Percentiles rank a stretch among this genome's conserved stretches.
Conservation (phyloP, 1,284 basidiomycete species). For the Pseudozyma hubeiensis region DNA sequence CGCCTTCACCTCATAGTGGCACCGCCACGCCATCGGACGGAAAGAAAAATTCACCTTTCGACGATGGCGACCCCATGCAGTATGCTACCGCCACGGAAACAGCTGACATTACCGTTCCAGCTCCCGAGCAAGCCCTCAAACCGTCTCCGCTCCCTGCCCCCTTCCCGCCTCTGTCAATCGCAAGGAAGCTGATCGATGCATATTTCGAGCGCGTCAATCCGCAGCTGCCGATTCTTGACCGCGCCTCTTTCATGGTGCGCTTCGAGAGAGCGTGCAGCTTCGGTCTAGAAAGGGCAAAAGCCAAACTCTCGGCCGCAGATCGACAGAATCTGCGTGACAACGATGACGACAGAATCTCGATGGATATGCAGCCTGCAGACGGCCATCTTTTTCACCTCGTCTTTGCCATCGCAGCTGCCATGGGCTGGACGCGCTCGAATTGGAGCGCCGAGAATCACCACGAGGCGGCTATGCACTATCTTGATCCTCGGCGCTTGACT, state of each 20-base stretch:
- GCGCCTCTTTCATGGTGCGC: constrained; percentile 35
- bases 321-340: constrained; percentile 9
- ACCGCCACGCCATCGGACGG: constrained; percentile 34
- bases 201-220: constrained; percentile 53
- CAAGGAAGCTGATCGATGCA: constrained; percentile 48
- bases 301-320: constrained; percentile 25
- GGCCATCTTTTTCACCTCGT: constrained; percentile 54
- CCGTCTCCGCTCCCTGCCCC: constrained; percentile 44
- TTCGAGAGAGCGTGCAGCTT: constrained; percentile 41
- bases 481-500: constrained; percentile 33
- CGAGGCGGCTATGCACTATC: constrained; percentile 52
- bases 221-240: constrained; percentile 45
- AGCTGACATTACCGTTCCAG: constrained; percentile 47
- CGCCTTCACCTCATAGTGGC: constrained; percentile 29
- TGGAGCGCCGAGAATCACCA: constrained; percentile 52
- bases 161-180: constrained; percentile 45
- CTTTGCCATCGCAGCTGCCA: constrained; percentile 50
- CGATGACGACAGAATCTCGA: constrained; percentile 39
- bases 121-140: constrained; percentile 45
- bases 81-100: constrained; percentile 50
- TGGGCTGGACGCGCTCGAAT: constrained; percentile 45
- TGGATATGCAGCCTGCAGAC: constrained; percentile 49
- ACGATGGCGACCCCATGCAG: constrained; percentile 50
- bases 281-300: constrained; percentile 29
- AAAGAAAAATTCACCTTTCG: constrained; percentile 47